A percentile compares a stretch with the other conserved stretches of the same genome.
These are phyloP conservation scores for Globisporangium acanthophoron DNA, from an alignment of 352 stramenopile genomes.

Conservation along the genomic window DNA sequence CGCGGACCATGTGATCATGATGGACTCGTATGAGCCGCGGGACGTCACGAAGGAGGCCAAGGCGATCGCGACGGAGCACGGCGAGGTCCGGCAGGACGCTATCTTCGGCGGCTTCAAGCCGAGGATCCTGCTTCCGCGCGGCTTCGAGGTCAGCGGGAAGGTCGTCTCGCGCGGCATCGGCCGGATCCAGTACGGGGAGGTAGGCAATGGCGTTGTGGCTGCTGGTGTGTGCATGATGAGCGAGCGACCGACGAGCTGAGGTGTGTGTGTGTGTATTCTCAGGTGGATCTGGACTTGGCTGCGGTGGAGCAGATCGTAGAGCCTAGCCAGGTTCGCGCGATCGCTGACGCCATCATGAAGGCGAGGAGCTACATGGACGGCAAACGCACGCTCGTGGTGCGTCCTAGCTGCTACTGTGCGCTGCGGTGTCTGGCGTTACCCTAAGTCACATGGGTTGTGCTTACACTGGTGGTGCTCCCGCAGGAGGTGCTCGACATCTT, in stretches of 20 bases:
- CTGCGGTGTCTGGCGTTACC: slow-evolving; percentile 1
- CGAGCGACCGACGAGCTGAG: neutral
- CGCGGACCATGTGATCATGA: slow-evolving; percentile 95
- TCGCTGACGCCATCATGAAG: slow-evolving; percentile 65
- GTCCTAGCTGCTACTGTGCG: neutral
- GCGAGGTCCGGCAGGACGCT: slow-evolving; percentile 41
- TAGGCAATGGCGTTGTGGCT: slow-evolving; percentile 14
- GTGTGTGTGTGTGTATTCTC: slow-evolving; percentile 3
- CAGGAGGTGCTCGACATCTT: slow-evolving; percentile 61
- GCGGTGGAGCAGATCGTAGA: slow-evolving; percentile 89
- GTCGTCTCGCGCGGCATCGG: slow-evolving; percentile 64
- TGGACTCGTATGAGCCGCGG: slow-evolving; percentile 92
- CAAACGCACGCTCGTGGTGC: slow-evolving; percentile 44
- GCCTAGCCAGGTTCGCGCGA: slow-evolving; percentile 78
- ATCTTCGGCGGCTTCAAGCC: slow-evolving; percentile 42
- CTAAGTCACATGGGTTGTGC: neutral
- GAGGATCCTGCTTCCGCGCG: slow-evolving; percentile 45
- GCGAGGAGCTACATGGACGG: slow-evolving; percentile 52
- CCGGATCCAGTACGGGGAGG: slow-evolving; percentile 85
- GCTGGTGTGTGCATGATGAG: neutral
- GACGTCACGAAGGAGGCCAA: slow-evolving; percentile 92
- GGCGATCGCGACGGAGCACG: slow-evolving; percentile 78
- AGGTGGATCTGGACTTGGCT: slow-evolving; percentile 80
- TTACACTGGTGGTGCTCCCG: neutral
- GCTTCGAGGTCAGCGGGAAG: slow-evolving; percentile 70